Percentiles rank a stretch among this genome's conserved stretches.
Evolutionary conservation across 2,329 filamentous ascomycete species (phyloP).

Genomic region (Colletotrichum tropicale): DNA sequence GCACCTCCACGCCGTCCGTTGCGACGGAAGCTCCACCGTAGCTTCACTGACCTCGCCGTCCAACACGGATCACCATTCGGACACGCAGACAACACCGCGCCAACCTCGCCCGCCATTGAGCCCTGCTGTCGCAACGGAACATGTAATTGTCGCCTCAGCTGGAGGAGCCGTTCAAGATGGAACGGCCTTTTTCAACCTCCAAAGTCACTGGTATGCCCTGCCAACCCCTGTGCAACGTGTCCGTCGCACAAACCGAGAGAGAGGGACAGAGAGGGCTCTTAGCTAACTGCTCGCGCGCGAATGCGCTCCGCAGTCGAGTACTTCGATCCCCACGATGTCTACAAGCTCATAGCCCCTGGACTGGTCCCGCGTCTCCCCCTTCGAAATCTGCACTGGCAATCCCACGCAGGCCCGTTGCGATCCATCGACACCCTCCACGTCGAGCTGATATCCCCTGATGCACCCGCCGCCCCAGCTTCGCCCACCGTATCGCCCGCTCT

Average conservation of each 20-base stretch:
- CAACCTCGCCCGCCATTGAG: neutral
- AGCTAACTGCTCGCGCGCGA: neutral
- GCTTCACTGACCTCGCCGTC: neutral
- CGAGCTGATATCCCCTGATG: constrained; percentile 74
- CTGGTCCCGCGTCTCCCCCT: constrained; percentile 82
- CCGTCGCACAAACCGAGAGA: neutral
- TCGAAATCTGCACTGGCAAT: constrained; percentile 96
- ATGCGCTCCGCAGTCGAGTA: constrained; percentile 76
- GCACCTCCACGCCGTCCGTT: neutral
- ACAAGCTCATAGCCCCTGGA: constrained; percentile 79
- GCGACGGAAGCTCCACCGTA: neutral
- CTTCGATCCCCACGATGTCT: constrained; percentile 90
- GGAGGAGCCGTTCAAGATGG: constrained; percentile 54
- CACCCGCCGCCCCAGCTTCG: constrained; percentile 39
- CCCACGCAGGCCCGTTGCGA: constrained; percentile 85
- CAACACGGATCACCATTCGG: neutral
- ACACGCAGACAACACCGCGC: neutral
- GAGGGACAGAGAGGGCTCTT: neutral
- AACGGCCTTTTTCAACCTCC: constrained; percentile 72
- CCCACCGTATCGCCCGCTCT: constrained; percentile 27
- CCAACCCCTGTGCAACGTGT: neutral
- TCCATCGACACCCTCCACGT: constrained; percentile 94
- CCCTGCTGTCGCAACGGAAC: neutral
- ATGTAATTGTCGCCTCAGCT: constrained; percentile 9
- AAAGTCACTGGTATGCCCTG: constrained; percentile 72